Base-by-base conservation (phyloP, 768 basidiomycete species). In the Suillus placidus region DNA sequence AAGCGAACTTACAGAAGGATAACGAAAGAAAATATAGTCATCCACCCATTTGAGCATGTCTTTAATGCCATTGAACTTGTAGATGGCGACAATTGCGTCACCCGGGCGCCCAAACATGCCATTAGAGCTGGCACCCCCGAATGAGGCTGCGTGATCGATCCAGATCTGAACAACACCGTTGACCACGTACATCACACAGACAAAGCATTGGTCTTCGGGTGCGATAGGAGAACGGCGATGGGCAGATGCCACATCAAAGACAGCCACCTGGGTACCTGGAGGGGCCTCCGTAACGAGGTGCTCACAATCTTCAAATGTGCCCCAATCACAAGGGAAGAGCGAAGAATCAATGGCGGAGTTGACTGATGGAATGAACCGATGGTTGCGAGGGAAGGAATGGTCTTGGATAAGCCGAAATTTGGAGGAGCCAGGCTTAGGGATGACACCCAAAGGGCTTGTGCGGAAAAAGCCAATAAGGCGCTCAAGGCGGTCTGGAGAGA, bases 381-480 rank as follows among this genome's bases (percentile, higher is more conserved):
- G n/a, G n/a, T n/a, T n/a, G n/a, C n/a, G n/a, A n/a, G n/a, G n/a
- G n/a, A n/a, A n/a, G n/a, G n/a, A n/a, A n/a, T n/a, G 62, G 20
- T 78, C 72, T 51, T 83, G 80, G 0, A 82, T 70, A 0, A 82
- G 47, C 0, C 72, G 70, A 12, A 77, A 75, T 16, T 72, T 71
- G 6, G 66, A 55, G 0, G 72, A 64, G 26, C 70, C 49, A 0
- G 72, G 71, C 62, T 83, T 84, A 0, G n/a, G n/a, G n/a, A n/a
- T n/a, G n/a, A n/a, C n/a, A n/a, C n/a, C n/a, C n/a, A n/a, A n/a
- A n/a, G n/a, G 78, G 78, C 80, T 80, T 0, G 82, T 76, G 0
- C 65, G 66, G 52, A 84, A 85, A 0, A 76, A 77, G 0, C 83
- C 81, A 37, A 84, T 83, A 10, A 78, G 8, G 4, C 61, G 14